Base-by-base conservation (phyloP, 2,329 filamentous ascomycete species). In the Sphaerulina populicola region DNA sequence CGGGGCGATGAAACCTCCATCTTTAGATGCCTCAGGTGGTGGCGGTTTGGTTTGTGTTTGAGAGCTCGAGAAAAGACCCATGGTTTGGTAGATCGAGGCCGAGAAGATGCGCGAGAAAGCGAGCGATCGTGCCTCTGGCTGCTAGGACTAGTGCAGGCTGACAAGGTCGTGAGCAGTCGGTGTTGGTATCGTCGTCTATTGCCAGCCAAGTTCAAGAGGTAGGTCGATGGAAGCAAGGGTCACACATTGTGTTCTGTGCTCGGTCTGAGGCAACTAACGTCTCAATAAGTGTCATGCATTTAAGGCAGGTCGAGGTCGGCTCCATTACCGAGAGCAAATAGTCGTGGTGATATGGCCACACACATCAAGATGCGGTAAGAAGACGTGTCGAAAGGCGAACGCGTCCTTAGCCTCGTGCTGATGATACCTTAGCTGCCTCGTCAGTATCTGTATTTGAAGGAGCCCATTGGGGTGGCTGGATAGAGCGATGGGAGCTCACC, bases 1-100 rank as follows among this genome's bases (percentile, higher is more conserved):
- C n/a, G 93, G 93, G 4, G 90, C 88, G 63, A 90, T 79, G 61
- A 77, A 82, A 56, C 80, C 80, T 59, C 78, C 79, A 62, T 82
- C 78, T 51, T 73, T 66, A 0, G 64, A 65, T 14, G 64, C 45
- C 55, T 65, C 63, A 21, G 65, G 60, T 29, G 53, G 55, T 12
- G 65, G 63, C 15, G 57, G 51, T 9, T 55, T 43, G 21, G 46
- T 35, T 27, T 27, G 38, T 30, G 35, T 43, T 29, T 29, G 31
- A 43, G 63, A 63, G 53, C 62, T 62, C 46, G 63, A 64, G 52
- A 69, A 67, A 52, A 66, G 66, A 49, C 64, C 68, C 67, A 69
- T 69, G 6, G 29, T 47, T 23, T 23, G 43, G n/a, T 11, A n/a
- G 31, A 36, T 21, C 15, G 33, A 15, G 4, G 44, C 14, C 14